phyloP scores from a whole-genome alignment of 352 stramenopile species.

The Pythium guiyangense region DNA sequence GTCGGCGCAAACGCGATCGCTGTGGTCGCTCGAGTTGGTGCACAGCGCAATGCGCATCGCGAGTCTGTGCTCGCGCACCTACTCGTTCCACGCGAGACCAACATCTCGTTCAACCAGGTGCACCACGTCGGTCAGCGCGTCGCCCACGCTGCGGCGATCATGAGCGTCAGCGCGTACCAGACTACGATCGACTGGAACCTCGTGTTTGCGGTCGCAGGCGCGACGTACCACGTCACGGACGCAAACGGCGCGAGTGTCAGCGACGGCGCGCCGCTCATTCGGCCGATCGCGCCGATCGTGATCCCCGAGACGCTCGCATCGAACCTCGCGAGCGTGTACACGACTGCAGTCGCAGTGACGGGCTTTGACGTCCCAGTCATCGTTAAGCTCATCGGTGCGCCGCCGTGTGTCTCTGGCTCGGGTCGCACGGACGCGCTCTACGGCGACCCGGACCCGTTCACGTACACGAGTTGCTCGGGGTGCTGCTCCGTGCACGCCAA shows the following conservation, averaged over 20 bases:
- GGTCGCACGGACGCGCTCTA: conserved; percentile 52
- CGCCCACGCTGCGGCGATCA: conserved; percentile 45
- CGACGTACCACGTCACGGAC: conserved; percentile 39
- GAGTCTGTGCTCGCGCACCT: conserved; percentile 30
- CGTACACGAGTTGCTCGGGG: conserved; percentile 53
- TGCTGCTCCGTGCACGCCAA: conserved; percentile 67
- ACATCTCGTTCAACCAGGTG: conserved; percentile 72
- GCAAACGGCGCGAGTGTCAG: conserved; percentile 31
- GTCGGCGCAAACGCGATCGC: conserved; percentile 48
- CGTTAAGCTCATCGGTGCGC: conserved; percentile 63
- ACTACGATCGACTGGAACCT: conserved; percentile 52
- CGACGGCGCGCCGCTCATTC: conserved; percentile 24
- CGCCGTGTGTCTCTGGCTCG: conserved; percentile 46
- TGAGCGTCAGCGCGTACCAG: conserved; percentile 45
- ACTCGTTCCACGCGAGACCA: conserved; percentile 34
- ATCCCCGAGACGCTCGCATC: conserved; percentile 22
- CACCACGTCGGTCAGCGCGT: conserved; percentile 58
- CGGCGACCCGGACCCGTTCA: conserved; percentile 36
- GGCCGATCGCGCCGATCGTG: conserved; percentile 18
- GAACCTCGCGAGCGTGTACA: conserved; percentile 30
- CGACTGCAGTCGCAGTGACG: conserved; percentile 28
- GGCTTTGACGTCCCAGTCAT: conserved; percentile 58
- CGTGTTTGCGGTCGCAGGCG: conserved; percentile 38
- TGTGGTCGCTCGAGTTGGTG: conserved; percentile 28
- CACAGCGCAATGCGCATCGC: conserved; percentile 32